Evolutionary conservation across 2,329 filamentous ascomycete genomes (phyloP).

Genomic region (Coniochaeta sp.): DNA sequence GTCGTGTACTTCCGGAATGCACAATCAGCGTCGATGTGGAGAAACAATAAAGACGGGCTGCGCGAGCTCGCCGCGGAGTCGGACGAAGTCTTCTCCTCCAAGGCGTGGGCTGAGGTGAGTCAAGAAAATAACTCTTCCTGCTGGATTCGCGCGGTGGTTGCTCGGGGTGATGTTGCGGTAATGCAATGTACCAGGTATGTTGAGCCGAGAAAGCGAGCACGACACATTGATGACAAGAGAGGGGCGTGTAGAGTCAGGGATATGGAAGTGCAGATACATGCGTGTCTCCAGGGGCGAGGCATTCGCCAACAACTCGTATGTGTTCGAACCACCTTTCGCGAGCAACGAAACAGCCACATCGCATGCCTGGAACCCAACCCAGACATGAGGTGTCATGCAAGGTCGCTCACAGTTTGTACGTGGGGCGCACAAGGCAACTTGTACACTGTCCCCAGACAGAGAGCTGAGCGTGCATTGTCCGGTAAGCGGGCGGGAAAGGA

Average conservation of each 20-base stretch:
- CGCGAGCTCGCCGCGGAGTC: slow-evolving; percentile 52
- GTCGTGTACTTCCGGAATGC: slow-evolving; percentile 32
- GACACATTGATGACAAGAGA: background rate
- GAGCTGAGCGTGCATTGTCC: slow-evolving; percentile 31
- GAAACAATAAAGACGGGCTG: slow-evolving; percentile 57
- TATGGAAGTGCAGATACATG: slow-evolving; percentile 32
- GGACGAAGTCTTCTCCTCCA: slow-evolving; percentile 69
- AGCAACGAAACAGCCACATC: background rate
- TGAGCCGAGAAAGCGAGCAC: background rate
- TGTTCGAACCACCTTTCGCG: slow-evolving; percentile 4
- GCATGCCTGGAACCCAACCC: background rate
- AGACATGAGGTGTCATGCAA: slow-evolving; percentile 15
- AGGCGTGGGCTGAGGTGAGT: slow-evolving; percentile 61
- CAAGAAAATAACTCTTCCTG: slow-evolving; percentile 15
- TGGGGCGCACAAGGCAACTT: slow-evolving; percentile 39
- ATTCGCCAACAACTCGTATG: slow-evolving; percentile 38
- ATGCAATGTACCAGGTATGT: too few relatives aligned
- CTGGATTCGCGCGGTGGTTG: slow-evolving; percentile 6
- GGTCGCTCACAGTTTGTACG: slow-evolving; percentile 33
- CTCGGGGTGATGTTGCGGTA: background rate
- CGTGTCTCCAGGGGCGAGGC: slow-evolving; percentile 42
- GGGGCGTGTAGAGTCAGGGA: slow-evolving; percentile 19
- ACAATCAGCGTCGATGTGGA: slow-evolving; percentile 65
- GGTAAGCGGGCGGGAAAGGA: slow-evolving; percentile 27
- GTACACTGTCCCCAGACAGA: slow-evolving; percentile 31